A percentile compares a stretch with the other conserved stretches of the same genome.
Evolutionary conservation across 2,329 filamentous ascomycete genomes (phyloP).

Genomic region (Nigrograna mackinnonii): DNA sequence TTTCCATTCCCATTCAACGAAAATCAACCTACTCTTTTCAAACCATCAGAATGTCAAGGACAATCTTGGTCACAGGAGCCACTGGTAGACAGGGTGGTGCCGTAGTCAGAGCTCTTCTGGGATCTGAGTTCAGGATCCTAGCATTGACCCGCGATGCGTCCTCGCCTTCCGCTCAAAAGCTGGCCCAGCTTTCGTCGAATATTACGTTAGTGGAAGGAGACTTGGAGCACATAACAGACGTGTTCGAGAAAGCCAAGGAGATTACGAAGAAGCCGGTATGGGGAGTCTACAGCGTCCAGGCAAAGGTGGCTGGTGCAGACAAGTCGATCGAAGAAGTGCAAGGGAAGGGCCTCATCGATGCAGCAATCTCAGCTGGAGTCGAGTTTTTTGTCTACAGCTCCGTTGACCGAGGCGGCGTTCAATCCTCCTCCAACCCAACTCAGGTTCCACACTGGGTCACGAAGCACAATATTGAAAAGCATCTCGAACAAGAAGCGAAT

Average conservation of each 20-base stretch:
- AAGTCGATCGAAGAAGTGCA: conserved; percentile 29
- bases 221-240: conserved; percentile 49
- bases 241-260: conserved; percentile 51
- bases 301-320: conserved; percentile 30
- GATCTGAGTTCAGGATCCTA: conserved; percentile 51
- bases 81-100: conserved; percentile 49
- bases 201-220: conserved; percentile 60
- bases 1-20: too few relatives aligned
- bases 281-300: conserved; percentile 32
- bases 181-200: conserved; percentile 46
- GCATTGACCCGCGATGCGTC: conserved; percentile 58
- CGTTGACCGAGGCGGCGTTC: conserved; percentile 38
- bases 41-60: conserved; percentile 29
- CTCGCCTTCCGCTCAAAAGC: conserved; percentile 52
- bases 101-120: conserved; percentile 37
- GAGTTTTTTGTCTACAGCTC: conserved; percentile 39
- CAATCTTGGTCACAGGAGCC: conserved; percentile 44
- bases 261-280: conserved; percentile 24
- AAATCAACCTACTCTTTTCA: background rate
- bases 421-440: conserved; percentile 54
- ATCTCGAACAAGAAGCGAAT: conserved; percentile 50
- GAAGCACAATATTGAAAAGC: conserved; percentile 63
- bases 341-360: conserved; percentile 38
- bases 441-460: conserved; percentile 61
- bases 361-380: conserved; percentile 27